A percentile compares a stretch with the other conserved stretches of the same genome.
These are phyloP conservation scores for Monosporascus sp. DNA, from an alignment of 2,329 filamentous ascomycete species.

Conservation along the genomic window DNA sequence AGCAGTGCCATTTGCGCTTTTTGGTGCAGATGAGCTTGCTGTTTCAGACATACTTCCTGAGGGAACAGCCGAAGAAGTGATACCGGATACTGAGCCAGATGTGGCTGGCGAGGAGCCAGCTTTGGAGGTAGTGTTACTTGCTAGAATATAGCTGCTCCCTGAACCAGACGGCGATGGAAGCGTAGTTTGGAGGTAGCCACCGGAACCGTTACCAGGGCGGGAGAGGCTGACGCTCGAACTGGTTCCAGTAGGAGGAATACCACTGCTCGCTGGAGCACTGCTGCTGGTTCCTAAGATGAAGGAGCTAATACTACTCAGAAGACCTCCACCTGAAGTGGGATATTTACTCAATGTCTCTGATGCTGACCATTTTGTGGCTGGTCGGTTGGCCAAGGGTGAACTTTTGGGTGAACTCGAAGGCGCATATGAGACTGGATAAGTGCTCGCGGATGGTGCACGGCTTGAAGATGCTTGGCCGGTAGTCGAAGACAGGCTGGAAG, in stretches of 20 bases:
- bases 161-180: not conserved
- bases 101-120: too few species aligned
- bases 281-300: slow-evolving; percentile 17
- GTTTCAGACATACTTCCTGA: too few species aligned
- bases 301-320: slow-evolving; percentile 26
- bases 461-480: not conserved
- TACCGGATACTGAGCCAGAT: too few species aligned
- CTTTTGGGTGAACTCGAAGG: not conserved
- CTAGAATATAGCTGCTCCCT: too few species aligned
- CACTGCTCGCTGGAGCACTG: not conserved
- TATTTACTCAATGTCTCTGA: not conserved
- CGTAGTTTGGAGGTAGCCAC: not conserved
- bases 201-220: not conserved
- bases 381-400: not conserved
- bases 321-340: slow-evolving; percentile 10
- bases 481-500: not conserved
- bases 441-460: not conserved
- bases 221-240: not conserved
- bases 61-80: too few species aligned
- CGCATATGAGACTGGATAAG: not conserved
- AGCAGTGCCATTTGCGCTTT: not conserved
- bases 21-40: too few species aligned
- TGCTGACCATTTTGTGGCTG: not conserved
- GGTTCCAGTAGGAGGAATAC: not conserved
- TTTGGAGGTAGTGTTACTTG: not conserved